Percentiles rank a stretch among this genome's conserved stretches.
Evolutionary conservation across 768 basidiomycete genomes (phyloP).

Genomic region (Boletus speciosus): DNA sequence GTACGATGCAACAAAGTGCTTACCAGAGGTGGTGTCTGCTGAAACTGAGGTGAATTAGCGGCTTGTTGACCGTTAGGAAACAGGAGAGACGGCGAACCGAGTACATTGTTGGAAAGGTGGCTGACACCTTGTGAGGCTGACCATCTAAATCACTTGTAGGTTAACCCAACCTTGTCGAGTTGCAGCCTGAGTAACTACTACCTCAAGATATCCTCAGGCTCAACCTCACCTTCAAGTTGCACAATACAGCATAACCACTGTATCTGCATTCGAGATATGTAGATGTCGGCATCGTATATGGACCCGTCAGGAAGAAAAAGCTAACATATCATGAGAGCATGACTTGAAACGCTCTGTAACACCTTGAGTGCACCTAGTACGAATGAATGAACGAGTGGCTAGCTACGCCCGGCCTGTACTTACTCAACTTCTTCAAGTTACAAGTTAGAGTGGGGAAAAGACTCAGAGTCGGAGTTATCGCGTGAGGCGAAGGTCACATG

Average conservation of each 20-base stretch:
- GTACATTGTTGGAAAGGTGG: conserved; percentile 1
- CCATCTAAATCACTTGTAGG: no score
- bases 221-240: background rate
- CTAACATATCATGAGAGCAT: background rate
- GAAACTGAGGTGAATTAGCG: background rate
- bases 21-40: conserved; percentile 1
- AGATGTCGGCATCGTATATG: background rate
- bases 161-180: no score
- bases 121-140: conserved; percentile 21
- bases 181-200: background rate
- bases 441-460: no score
- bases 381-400: background rate
- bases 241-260: background rate
- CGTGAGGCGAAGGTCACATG: no score
- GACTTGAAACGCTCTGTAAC: background rate
- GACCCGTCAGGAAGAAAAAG: background rate
- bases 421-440: no score
- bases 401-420: no score
- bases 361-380: background rate
- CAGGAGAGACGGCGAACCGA: background rate
- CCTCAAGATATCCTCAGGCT: background rate
- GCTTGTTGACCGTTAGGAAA: background rate
- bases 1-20: conserved; percentile 1
- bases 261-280: no score
- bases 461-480: no score